Evolutionary conservation across 345 rosid genomes (phyloP).

Genomic region (Salix caprea): DNA sequence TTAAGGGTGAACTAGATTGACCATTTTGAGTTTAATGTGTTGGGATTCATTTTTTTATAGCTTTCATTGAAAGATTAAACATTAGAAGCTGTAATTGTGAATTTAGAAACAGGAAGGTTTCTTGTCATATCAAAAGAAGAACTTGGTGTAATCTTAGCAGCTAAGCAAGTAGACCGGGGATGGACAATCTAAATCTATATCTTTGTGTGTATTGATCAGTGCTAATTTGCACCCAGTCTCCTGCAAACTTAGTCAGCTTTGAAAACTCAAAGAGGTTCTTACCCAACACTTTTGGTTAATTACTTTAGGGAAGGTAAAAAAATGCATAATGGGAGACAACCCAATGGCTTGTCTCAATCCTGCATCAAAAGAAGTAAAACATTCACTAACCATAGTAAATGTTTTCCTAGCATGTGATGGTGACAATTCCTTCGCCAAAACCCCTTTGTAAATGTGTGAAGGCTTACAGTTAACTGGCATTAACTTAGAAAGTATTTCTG

Average conservation of each 20-base stretch:
- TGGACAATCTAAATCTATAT: background rate
- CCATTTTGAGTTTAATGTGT: background rate
- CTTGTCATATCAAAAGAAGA: background rate
- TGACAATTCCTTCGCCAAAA: background rate
- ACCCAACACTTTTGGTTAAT: background rate
- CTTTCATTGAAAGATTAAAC: background rate
- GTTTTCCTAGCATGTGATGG: background rate
- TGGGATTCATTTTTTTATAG: background rate
- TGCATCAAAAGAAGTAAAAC: background rate
- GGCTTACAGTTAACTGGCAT: background rate
- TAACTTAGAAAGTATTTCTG: background rate
- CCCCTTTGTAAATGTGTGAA: background rate
- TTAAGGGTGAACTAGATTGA: background rate
- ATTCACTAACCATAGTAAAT: background rate
- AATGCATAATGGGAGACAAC: constrained; percentile 1
- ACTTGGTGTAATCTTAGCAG: background rate
- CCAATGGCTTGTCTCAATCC: background rate
- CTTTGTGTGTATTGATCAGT: background rate
- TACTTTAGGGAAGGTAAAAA: background rate
- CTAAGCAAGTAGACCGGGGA: background rate
- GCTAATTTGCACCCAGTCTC: background rate
- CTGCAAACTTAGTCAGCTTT: background rate
- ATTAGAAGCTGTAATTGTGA: background rate
- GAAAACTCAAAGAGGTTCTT: background rate
- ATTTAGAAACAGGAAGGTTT: background rate